Conservation (phyloP, 2,329 filamentous ascomycete species). For the Didymella lethalis region DNA sequence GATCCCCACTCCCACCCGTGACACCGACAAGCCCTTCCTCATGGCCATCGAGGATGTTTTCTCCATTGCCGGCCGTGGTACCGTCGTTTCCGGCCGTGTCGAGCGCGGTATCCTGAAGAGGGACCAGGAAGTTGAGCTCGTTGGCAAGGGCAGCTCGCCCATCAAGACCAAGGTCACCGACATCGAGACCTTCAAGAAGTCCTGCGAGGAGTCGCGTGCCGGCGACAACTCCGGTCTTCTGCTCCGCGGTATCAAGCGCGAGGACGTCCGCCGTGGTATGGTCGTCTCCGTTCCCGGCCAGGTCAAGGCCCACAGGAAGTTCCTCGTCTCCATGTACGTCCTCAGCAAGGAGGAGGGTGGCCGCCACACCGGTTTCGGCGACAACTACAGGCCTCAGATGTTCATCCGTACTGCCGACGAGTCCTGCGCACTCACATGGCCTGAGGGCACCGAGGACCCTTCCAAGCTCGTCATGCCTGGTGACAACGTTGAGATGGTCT, state of each 20-base stretch:
- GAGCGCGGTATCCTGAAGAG: slow-evolving; percentile 94
- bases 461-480: slow-evolving; percentile 94
- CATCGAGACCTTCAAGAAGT: slow-evolving; percentile 99
- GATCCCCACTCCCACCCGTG: slow-evolving; percentile 95
- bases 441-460: slow-evolving; percentile 78
- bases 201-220: slow-evolving; percentile 92
- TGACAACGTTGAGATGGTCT: slow-evolving; percentile 98
- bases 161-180: slow-evolving; percentile 99
- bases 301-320: slow-evolving; percentile 87
- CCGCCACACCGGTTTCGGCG: slow-evolving; percentile 91
- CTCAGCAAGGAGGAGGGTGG: slow-evolving; percentile 98
- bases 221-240: slow-evolving; percentile 98
- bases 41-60: slow-evolving; percentile 87
- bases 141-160: slow-evolving; percentile 80
- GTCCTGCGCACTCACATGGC: slow-evolving; percentile 81
- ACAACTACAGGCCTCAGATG: slow-evolving; percentile 97
- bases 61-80: slow-evolving; percentile 80
- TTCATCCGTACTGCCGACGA: slow-evolving; percentile 90
- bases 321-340: slow-evolving; percentile 95
- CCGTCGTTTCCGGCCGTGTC: slow-evolving; percentile 94
- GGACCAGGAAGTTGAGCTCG: slow-evolving; percentile 91
- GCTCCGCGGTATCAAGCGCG: slow-evolving; percentile 92
- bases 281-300: slow-evolving; percentile 84
- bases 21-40: slow-evolving; percentile 97
- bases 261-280: slow-evolving; percentile 95